Evolutionary conservation across 2,329 filamentous ascomycete species (phyloP).

Genomic region (Colletotrichum sp.): DNA sequence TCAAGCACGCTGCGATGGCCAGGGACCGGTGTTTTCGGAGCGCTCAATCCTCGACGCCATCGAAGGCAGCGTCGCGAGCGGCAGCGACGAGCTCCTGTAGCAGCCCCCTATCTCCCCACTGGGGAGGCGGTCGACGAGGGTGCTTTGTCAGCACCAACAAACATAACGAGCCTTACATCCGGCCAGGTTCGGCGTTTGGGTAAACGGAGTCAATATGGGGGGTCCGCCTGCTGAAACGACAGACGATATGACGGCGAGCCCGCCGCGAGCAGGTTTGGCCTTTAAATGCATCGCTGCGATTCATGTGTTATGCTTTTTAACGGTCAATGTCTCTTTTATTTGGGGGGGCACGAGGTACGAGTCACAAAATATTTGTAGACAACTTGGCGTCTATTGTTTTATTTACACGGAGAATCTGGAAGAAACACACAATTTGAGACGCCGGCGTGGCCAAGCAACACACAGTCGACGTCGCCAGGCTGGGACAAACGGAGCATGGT

Average conservation of each 20-base stretch:
- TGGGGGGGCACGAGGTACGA: not conserved
- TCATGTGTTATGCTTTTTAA: not conserved
- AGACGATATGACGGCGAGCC: not conserved
- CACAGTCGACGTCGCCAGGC: not conserved
- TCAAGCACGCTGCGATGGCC: conserved; percentile 81
- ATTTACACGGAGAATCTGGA: not conserved
- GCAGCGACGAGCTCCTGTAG: conserved; percentile 75
- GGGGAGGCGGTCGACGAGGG: not conserved
- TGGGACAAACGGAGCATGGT: not conserved
- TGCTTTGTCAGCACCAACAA: conserved; percentile 13
- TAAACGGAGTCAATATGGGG: conserved; percentile 13
- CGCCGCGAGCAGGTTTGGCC: not conserved
- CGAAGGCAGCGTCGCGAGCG: conserved; percentile 76
- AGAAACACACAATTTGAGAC: not conserved
- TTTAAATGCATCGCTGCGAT: not conserved
- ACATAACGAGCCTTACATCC: not conserved
- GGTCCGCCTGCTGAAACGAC: conserved; percentile 11
- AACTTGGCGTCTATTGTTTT: conserved; percentile 7
- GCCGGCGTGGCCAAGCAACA: not conserved
- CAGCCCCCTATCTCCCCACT: not conserved
- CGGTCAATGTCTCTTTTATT: not conserved
- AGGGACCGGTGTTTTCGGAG: conserved; percentile 88
- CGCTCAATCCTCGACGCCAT: conserved; percentile 75
- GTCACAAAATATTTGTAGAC: conserved; percentile 6
- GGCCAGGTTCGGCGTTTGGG: conserved; percentile 19